Evolutionary conservation across 345 rosid genomes (phyloP), one percentile per base, ranked within the genome.

Genomic region (Camelina neglecta): DNA sequence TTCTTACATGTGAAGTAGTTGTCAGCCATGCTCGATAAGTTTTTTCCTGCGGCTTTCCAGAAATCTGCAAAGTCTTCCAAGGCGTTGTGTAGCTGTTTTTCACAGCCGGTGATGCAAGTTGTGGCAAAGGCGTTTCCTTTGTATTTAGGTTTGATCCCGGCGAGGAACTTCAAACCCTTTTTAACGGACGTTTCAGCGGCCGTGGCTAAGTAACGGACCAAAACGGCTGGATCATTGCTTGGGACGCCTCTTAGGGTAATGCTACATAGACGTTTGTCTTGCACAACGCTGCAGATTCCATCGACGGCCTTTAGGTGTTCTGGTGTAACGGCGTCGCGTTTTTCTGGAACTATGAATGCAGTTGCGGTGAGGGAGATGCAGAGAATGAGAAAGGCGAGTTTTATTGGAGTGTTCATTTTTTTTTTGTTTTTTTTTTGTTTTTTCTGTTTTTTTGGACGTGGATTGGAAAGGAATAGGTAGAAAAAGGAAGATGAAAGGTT

Each of bases 221-320:
- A 82, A 20, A 82, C 82, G 73, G 81, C 79, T 2, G 90, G 88
- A 39, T 87, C 89, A 0, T 87, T 50, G 73, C 81, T 79, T 11
- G 54, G 80, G 4, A 76, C 85, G 16, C 57, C 8, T 65, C 75
- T 55, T 6, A 92, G 79, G 65, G 83, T 82, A 24, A 72, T 80
- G 58, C 71, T 75, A 74, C 97, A 92, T 0, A 72, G 80, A 39
- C 84, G 76, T 77, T 84, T 84, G 85, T 82, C 82, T 35, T 74
- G 77, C 4, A 88, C 85, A 2, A 82, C 73, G 41, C 73, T 49
- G 65, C 97, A 89, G 35, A 89, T 67, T 31, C 72, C 70, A 3
- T 65, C 47, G 21, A 83, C 83, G 1, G 84, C 83, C 71, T 80
- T 87, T 63, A 56, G 76, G 44, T 81, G 76, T 2, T 80, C 45